phyloP scores from a whole-genome alignment of 768 basidiomycete genomes.

The Floccularia luteovirens region DNA sequence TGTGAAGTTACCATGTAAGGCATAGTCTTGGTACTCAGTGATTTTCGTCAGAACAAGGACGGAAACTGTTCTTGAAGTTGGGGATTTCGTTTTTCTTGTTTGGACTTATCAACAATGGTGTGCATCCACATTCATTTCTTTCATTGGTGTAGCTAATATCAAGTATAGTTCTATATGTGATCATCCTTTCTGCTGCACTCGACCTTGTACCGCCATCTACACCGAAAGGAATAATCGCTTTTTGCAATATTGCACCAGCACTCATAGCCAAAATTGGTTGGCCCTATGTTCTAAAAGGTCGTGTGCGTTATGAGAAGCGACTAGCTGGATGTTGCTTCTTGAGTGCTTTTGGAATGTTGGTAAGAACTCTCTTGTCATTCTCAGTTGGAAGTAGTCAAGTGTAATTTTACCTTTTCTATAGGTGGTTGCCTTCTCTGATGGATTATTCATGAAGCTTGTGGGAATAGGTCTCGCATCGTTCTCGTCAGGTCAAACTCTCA shows the following conservation, averaged over 20 bases:
- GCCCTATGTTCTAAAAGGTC: conserved; percentile 84
- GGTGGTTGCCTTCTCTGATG: conserved; percentile 73
- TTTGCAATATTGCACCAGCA: conserved; percentile 91
- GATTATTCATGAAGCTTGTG: conserved; percentile 59
- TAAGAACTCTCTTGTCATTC: conserved; percentile 27
- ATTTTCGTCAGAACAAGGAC: conserved; percentile 13
- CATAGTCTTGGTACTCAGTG: neutral
- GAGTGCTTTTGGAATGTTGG: conserved; percentile 83
- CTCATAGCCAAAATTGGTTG: conserved; percentile 84
- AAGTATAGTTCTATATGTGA: conserved; percentile 79
- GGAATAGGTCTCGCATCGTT: conserved; percentile 81
- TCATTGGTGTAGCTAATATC: neutral
- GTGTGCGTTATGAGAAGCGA: conserved; percentile 73
- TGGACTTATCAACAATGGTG: conserved; percentile 89
- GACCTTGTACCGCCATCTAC: conserved; percentile 90
- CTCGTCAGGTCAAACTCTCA: conserved; percentile 56
- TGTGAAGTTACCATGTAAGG: neutral
- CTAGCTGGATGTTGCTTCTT: conserved; percentile 67
- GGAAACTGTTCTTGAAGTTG: conserved; percentile 27
- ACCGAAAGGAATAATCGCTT: conserved; percentile 90
- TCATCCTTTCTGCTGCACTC: conserved; percentile 92
- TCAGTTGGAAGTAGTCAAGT: neutral
- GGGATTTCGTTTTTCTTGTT: conserved; percentile 81
- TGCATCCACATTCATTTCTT: neutral
- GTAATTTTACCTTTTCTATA: conserved; percentile 17